A percentile compares a stretch with the other conserved stretches of the same genome.
phyloP scores from a whole-genome alignment of 2,329 filamentous ascomycete species.

The Cytospora paraplurivora region DNA sequence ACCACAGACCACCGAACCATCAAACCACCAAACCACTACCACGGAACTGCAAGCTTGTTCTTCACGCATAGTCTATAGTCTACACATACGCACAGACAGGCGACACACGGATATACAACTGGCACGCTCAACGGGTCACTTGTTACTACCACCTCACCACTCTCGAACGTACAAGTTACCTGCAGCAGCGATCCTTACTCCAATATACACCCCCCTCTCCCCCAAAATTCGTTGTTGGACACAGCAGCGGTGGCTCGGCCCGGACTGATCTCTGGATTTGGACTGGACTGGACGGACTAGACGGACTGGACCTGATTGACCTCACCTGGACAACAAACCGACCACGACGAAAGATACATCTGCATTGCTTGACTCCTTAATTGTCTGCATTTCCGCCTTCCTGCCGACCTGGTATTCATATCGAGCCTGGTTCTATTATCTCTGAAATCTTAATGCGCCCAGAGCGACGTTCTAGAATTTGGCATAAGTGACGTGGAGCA shows the following conservation, averaged over 20 bases:
- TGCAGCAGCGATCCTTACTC: constrained; percentile 18
- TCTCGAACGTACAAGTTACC: constrained; percentile 4
- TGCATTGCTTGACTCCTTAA: not conserved
- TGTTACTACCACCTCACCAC: constrained; percentile 2
- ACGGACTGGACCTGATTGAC: constrained; percentile 12
- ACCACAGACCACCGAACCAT: too few species aligned
- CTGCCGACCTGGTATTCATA: constrained; percentile 13
- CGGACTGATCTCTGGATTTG: constrained; percentile 16
- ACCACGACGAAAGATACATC: not conserved
- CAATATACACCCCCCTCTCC: too few species aligned
- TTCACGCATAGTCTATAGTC: constrained; percentile 11
- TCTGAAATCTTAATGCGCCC: constrained; percentile 10
- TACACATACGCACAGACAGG: not conserved
- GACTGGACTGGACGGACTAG: not conserved
- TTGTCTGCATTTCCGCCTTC: constrained; percentile 12
- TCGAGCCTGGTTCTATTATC: not conserved
- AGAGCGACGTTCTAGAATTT: constrained; percentile 3
- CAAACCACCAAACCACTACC: constrained; percentile 5
- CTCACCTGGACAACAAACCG: constrained; percentile 14
- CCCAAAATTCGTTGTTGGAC: constrained; percentile 18
- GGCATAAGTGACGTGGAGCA: constrained; percentile 20
- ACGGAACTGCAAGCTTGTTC: not conserved
- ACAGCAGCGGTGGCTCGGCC: constrained; percentile 20
- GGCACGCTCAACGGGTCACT: not conserved
- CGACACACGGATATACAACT: constrained; percentile 5